A percentile compares a stretch with the other conserved stretches of the same genome.
Evolutionary conservation across 176 grass and related monocot genomes (phyloP).

Genomic region (Aegilops bicornis): DNA sequence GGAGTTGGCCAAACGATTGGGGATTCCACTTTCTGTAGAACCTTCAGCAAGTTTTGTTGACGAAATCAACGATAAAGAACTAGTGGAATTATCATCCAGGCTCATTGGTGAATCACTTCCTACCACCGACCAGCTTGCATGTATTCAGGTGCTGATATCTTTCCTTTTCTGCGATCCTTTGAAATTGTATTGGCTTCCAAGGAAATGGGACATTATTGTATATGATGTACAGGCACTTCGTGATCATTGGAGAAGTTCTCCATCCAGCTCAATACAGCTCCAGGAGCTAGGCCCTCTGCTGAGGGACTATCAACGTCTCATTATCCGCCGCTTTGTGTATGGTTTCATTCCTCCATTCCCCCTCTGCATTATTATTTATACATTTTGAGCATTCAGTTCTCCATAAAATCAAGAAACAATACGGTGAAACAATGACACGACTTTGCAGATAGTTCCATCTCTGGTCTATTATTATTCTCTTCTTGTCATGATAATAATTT

Average conservation of each 20-base stretch:
- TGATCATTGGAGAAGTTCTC: conserved; percentile 71
- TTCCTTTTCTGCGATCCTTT: background rate
- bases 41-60: conserved; percentile 57
- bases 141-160: conserved; percentile 63
- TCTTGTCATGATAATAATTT: background rate
- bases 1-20: conserved; percentile 70
- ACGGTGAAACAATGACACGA: background rate
- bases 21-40: conserved; percentile 69
- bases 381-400: background rate
- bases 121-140: conserved; percentile 53
- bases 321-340: conserved; percentile 50
- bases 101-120: conserved; percentile 67
- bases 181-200: conserved; percentile 11
- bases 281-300: conserved; percentile 78
- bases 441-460: background rate
- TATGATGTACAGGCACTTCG: conserved; percentile 66
- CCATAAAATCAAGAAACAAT: background rate
- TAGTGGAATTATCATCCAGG: conserved; percentile 60
- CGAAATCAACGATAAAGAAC: conserved; percentile 81
- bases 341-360: conserved; percentile 26
- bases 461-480: conserved; percentile 15
- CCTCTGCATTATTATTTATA: background rate
- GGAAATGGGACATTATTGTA: background rate
- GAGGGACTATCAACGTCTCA: conserved; percentile 81
- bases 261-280: conserved; percentile 60